Base-by-base conservation (phyloP, 495 filamentous ascomycete species). In the Mycothermus thermophilus region DNA sequence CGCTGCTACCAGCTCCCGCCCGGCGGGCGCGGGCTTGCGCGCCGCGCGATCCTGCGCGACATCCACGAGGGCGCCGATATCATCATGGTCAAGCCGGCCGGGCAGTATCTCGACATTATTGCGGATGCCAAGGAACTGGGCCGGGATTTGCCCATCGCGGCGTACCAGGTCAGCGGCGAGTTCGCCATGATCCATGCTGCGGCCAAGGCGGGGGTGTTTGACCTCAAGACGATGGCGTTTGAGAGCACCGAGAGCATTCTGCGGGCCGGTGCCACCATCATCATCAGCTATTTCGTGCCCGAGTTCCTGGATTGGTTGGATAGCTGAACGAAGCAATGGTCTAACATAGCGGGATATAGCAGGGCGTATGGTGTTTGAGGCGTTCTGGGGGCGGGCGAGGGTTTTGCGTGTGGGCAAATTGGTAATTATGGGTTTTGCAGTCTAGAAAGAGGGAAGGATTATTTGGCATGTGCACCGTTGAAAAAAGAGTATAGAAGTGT, bases 11-110 rank as follows among this genome's bases (percentile, higher is more conserved):
- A 97, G 58, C 69, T 97, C 3, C 90, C 90, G 1, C 83, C 86
- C 0, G 83, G 83, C 30, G 90, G 85, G 13, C 75, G 88, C 14
- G 90, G 90, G n/a, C 73, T 97, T 36, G 90, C 90, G 17, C 77
- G 88, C 30, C 77, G 90, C 37, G 92, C 92, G 11, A 96, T 97
- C 38, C 59, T 72, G 25, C 72, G 92, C 40, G 90, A 97, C 51
- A 85, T 96, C 30, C 67, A 66, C 38, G 90, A 97, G 57, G 90
- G 90, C 15, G 90, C 90, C 11, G 90, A 97, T 54, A 85, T 94
- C 43, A 93, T 97, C 49, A 95, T 97, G 92, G 90, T 97, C 27
- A 97, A 97, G 62, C 90, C 90, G 2, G 87, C 90, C 8, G 77
- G 77, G 38, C 83, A 84, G 49, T 96, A 93, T 51, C 66, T 96